A percentile compares a stretch with the other conserved stretches of the same genome.
Conservation (phyloP, 2,329 filamentous ascomycete genomes). For the Beauveria sp. region DNA sequence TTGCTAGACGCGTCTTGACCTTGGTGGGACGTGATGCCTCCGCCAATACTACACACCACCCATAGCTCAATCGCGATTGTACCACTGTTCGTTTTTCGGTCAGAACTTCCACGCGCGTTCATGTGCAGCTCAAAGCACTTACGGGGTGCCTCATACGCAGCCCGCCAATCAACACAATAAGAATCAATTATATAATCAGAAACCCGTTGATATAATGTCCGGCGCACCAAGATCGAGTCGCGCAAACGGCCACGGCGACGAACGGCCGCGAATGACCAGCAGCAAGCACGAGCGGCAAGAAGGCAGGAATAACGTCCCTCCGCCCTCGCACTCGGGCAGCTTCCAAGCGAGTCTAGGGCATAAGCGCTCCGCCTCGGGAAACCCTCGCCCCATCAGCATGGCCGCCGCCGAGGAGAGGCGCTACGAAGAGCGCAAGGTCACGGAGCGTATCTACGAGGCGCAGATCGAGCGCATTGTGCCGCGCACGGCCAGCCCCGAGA, state of each 20-base stretch:
- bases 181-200: neutral
- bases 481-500: constrained; percentile 52
- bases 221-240: constrained; percentile 35
- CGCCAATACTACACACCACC: neutral
- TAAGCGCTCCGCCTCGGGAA: constrained; percentile 51
- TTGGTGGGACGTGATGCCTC: constrained; percentile 8
- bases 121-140: neutral
- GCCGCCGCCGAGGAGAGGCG: constrained; percentile 33
- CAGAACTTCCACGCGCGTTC: neutral
- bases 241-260: constrained; percentile 31
- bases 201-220: constrained; percentile 25
- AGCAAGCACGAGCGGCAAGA: constrained; percentile 27
- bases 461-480: constrained; percentile 56
- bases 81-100: neutral
- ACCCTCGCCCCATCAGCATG: constrained; percentile 43
- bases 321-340: constrained; percentile 26
- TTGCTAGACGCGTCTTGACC: constrained; percentile 2
- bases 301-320: constrained; percentile 14
- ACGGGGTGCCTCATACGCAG: constrained; percentile 1
- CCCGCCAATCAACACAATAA: neutral
- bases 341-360: constrained; percentile 37
- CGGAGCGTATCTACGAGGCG: constrained; percentile 49
- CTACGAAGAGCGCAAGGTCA: constrained; percentile 46
- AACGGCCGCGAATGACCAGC: constrained; percentile 28
- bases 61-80: neutral